A percentile compares a stretch with the other conserved stretches of the same genome.
These are phyloP conservation scores for Xylaria sp. DNA, from an alignment of 2,329 filamentous ascomycete species.

Conservation along the genomic window DNA sequence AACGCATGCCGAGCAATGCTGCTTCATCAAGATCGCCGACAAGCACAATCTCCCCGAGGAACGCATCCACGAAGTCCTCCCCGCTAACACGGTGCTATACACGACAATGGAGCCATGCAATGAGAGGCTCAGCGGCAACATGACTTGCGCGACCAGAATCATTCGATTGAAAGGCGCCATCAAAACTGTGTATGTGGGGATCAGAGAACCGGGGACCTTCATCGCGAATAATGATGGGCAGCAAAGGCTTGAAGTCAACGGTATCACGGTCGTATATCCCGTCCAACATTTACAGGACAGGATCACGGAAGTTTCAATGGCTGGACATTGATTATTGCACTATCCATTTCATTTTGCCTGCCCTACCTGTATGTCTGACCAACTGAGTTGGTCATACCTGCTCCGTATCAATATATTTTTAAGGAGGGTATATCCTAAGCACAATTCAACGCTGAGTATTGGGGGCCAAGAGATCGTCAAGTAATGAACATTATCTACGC, in stretches of 20 bases:
- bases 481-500: too few species aligned
- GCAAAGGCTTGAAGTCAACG: constrained; percentile 42
- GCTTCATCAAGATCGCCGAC: constrained; percentile 58
- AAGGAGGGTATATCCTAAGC: too few species aligned
- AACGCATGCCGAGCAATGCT: constrained; percentile 58
- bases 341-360: too few species aligned
- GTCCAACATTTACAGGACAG: constrained; percentile 10
- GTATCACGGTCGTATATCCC: constrained; percentile 39
- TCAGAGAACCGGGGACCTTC: constrained; percentile 54
- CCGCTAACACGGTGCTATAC: constrained; percentile 55
- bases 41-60: constrained; percentile 52
- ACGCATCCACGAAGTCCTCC: constrained; percentile 52
- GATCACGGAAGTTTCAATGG: constrained; percentile 8
- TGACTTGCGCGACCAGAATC: constrained; percentile 53
- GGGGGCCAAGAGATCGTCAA: too few species aligned
- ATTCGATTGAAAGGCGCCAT: constrained; percentile 43
- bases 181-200: constrained; percentile 52
- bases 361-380: too few species aligned
- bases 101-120: constrained; percentile 61
- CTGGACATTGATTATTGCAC: too few species aligned
- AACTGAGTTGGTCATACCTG: too few species aligned
- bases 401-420: too few species aligned
- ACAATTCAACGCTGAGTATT: too few species aligned
- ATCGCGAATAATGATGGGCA: constrained; percentile 50
- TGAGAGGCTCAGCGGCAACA: constrained; percentile 54